Percentiles rank a stretch among this genome's conserved stretches.
Evolutionary conservation across 1,284 basidiomycete genomes (phyloP).

Genomic region (Puccinia novopanici): DNA sequence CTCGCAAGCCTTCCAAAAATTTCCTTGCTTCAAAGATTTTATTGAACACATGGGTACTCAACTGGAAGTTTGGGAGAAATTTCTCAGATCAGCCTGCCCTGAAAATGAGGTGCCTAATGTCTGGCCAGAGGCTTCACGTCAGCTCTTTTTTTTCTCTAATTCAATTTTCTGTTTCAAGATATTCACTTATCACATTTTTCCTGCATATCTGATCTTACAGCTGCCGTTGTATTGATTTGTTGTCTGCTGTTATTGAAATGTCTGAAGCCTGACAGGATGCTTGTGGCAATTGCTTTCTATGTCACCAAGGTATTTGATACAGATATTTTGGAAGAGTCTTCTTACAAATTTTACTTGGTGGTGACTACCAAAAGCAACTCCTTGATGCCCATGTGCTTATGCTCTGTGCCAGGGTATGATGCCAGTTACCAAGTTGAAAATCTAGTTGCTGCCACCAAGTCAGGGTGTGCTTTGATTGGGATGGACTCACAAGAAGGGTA

Average conservation of each 20-base stretch:
- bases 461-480: constrained; percentile 78
- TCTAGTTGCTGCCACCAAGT: constrained; percentile 70
- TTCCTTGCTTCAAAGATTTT: constrained; percentile 74
- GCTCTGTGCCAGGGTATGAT: constrained; percentile 96
- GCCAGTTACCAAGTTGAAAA: constrained; percentile 92
- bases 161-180: not conserved
- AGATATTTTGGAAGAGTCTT: constrained; percentile 73
- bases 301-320: constrained; percentile 73
- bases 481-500: constrained; percentile 99
- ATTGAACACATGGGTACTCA: constrained; percentile 69
- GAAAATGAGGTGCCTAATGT: constrained; percentile 70
- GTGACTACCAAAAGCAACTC: constrained; percentile 77
- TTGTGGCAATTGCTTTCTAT: too few relatives aligned
- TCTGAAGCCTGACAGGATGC: constrained; percentile 84
- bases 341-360: constrained; percentile 73
- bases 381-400: too few relatives aligned
- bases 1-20: constrained; percentile 56
- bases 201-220: constrained; percentile 60
- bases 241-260: constrained; percentile 80
- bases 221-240: constrained; percentile 72
- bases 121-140: constrained; percentile 64
- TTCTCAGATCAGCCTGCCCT: too few relatives aligned
- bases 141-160: constrained; percentile 51
- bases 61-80: too few relatives aligned
- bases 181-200: not conserved